Evolutionary conservation across 2,329 filamentous ascomycete species (phyloP).

Genomic region (Pseudogymnoascus sp.): DNA sequence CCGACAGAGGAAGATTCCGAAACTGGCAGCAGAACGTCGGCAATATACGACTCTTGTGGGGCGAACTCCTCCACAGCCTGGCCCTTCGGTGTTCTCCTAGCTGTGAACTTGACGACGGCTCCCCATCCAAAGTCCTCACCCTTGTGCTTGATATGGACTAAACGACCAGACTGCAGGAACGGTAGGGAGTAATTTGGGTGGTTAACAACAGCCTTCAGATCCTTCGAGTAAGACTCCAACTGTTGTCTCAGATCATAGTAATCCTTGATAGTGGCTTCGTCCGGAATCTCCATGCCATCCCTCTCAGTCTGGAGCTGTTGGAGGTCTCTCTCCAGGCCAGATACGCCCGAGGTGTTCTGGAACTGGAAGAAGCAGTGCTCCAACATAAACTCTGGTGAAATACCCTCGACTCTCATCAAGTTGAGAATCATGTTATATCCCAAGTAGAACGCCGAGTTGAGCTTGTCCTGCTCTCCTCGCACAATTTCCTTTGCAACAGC

Average conservation of each 20-base stretch:
- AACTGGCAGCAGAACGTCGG: conserved; percentile 70
- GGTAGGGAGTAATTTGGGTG: conserved; percentile 79
- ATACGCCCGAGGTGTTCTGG: conserved; percentile 86
- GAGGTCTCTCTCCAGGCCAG: conserved; percentile 73
- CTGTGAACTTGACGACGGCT: conserved; percentile 66
- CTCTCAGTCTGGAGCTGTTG: conserved; percentile 68
- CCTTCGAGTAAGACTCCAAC: conserved; percentile 71
- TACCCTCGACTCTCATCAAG: conserved; percentile 93
- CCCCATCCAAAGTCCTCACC: conserved; percentile 92
- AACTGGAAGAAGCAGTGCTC: conserved; percentile 98
- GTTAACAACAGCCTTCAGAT: conserved; percentile 87
- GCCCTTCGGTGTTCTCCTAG: conserved; percentile 57
- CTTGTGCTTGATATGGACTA: conserved; percentile 75
- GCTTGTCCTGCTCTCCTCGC: conserved; percentile 88
- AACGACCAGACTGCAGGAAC: conserved; percentile 78
- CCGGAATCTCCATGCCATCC: conserved; percentile 65
- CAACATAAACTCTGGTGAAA: conserved; percentile 98
- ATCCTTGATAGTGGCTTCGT: conserved; percentile 83
- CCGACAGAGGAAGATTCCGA: conserved; percentile 43
- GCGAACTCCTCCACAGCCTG: conserved; percentile 57
- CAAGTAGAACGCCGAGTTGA: conserved; percentile 95
- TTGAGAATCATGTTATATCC: conserved; percentile 99
- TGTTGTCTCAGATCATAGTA: conserved; percentile 88
- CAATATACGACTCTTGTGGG: conserved; percentile 69
- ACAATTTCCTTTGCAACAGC: conserved; percentile 91